These are phyloP conservation scores for Theobroma grandiflorum DNA, from an alignment of 441 rosid species.

Conservation along the genomic window DNA sequence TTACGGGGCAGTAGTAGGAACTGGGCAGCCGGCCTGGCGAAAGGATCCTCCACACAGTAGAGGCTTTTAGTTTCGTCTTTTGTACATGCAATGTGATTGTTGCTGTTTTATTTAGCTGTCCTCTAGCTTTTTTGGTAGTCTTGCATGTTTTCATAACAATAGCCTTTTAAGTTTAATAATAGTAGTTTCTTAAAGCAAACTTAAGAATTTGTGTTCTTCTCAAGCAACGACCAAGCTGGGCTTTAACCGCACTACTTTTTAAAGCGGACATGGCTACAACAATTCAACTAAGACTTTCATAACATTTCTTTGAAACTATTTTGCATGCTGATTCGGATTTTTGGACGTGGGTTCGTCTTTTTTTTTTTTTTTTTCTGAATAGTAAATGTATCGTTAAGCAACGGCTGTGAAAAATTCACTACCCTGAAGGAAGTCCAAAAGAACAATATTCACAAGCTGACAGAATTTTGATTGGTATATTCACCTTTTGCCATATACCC, in stretches of 20 bases:
- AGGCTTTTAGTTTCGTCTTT: constrained; percentile 50
- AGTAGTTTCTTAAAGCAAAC: background rate
- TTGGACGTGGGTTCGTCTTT: background rate
- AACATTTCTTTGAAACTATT: background rate
- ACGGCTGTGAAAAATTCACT: too few species aligned
- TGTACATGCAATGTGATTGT: constrained; percentile 30
- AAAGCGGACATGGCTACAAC: background rate
- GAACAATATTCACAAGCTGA: too few species aligned
- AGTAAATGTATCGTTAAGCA: too few species aligned
- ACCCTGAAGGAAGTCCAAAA: too few species aligned
- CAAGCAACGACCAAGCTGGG: background rate
- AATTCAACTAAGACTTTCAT: background rate
- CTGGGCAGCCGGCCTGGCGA: constrained; percentile 50
- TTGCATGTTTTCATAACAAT: background rate
- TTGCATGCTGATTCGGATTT: background rate
- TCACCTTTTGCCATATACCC: too few species aligned
- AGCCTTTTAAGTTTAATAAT: background rate
- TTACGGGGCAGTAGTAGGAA: constrained; percentile 25
- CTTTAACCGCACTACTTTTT: background rate
- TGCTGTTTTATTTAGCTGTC: background rate
- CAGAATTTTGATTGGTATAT: too few species aligned
- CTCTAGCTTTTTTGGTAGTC: constrained; percentile 3
- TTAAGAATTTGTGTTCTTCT: background rate
- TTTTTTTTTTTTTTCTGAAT: too few species aligned
- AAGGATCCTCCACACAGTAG: constrained; percentile 55